Conservation (phyloP, 768 basidiomycete species). For the Daedaleopsis nitida region DNA sequence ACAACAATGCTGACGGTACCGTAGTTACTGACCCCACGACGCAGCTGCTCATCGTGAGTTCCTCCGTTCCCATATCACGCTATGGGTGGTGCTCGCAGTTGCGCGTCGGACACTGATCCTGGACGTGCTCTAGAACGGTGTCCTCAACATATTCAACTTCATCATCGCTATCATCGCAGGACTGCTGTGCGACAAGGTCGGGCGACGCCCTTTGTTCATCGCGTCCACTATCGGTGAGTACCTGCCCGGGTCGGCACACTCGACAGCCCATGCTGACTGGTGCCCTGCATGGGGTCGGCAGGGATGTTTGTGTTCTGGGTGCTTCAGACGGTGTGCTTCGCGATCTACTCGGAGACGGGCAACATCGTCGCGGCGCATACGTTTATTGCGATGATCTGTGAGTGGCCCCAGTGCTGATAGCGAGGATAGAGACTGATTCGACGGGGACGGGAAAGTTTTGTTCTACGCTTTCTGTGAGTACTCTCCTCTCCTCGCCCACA, state of each 20-base stretch:
- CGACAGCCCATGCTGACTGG: constrained; percentile 13
- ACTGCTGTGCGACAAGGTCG: constrained; percentile 49
- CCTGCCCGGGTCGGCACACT: not conserved
- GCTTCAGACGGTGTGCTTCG: constrained; percentile 40
- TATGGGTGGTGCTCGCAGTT: not conserved
- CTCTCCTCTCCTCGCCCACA: constrained; percentile 1
- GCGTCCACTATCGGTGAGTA: constrained; percentile 44
- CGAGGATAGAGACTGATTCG: not conserved
- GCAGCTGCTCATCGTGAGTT: constrained; percentile 43
- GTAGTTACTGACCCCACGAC: constrained; percentile 46
- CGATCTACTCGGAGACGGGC: constrained; percentile 32
- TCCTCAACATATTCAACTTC: constrained; percentile 58
- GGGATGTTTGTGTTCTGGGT: constrained; percentile 44
- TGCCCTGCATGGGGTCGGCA: constrained; percentile 14
- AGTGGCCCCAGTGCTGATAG: constrained; percentile 14
- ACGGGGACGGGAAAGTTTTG: constrained; percentile 30
- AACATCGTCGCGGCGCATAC: constrained; percentile 39
- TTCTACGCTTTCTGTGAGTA: constrained; percentile 41
- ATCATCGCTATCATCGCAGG: constrained; percentile 52
- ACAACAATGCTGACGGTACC: not conserved
- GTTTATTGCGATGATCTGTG: constrained; percentile 49
- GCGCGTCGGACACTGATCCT: not conserved
- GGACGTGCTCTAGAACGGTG: constrained; percentile 43
- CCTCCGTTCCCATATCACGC: not conserved
- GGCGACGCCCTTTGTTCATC: constrained; percentile 53